A percentile compares a stretch with the other conserved stretches of the same genome.
phyloP scores from a whole-genome alignment of 331 rosid genomes.

The Malus hybrid region DNA sequence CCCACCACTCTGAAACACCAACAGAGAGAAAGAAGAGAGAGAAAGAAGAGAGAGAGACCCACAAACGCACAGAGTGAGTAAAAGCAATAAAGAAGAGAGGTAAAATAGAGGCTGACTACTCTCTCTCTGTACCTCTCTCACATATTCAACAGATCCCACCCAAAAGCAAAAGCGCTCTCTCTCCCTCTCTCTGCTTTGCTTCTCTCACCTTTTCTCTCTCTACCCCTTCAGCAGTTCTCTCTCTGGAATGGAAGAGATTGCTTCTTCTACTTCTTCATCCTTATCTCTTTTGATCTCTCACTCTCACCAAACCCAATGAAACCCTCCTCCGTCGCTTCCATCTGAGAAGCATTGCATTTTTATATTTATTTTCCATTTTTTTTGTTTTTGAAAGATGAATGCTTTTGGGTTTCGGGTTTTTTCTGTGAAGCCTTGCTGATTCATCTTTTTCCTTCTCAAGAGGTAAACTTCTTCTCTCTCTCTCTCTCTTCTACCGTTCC shows the following conservation, averaged over 20 bases:
- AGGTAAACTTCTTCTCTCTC: neutral
- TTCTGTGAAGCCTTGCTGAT: neutral
- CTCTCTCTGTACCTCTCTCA: conserved; percentile 45
- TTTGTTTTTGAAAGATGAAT: neutral
- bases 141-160: conserved; percentile 70
- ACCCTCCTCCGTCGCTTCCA: conserved; percentile 14
- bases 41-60: neutral
- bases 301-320: conserved; percentile 8
- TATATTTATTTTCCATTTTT: neutral
- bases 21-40: neutral
- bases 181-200: neutral
- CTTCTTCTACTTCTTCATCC: neutral
- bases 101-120: neutral
- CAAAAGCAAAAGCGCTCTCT: conserved; percentile 1
- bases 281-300: conserved; percentile 19
- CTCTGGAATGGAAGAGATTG: neutral
- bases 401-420: neutral
- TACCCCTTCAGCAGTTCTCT: neutral
- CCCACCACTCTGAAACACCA: conserved; percentile 6
- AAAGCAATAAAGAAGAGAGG: neutral
- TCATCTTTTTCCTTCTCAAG: neutral
- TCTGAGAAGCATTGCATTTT: neutral
- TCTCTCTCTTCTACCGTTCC: neutral
- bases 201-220: no score
- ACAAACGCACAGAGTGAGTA: neutral